Conservation (phyloP, 2,329 filamentous ascomycete species). For the Colletotrichum orbiculare region DNA sequence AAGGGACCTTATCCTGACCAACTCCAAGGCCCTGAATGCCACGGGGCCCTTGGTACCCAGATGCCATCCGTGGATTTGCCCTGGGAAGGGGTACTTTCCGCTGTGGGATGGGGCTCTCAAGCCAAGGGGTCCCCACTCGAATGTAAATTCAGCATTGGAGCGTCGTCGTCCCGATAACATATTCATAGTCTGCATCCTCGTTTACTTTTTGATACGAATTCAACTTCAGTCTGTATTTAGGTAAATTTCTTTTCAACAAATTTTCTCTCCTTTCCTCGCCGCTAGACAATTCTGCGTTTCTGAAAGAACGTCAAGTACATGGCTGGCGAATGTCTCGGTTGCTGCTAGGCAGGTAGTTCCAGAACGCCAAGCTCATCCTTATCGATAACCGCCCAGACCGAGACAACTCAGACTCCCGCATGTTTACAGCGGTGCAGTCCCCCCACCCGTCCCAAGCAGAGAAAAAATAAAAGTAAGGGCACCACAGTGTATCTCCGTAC, state of each 20-base stretch:
- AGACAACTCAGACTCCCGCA: no score
- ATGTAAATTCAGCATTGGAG: conserved; percentile 13
- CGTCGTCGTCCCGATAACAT: conserved; percentile 16
- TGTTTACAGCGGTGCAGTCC: no score
- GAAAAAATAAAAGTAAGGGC: conserved; percentile 16
- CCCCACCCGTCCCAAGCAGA: not conserved
- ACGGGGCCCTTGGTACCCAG: conserved; percentile 1
- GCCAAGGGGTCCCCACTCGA: conserved; percentile 5
- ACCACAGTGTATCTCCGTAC: no score
- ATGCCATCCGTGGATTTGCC: no score
- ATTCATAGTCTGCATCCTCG: conserved; percentile 1
- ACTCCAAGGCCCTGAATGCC: conserved; percentile 14
- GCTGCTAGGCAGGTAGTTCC: not conserved
- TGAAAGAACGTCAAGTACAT: no score
- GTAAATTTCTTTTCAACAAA: no score
- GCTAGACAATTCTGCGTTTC: no score
- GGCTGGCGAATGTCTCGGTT: no score
- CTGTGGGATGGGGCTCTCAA: conserved; percentile 12
- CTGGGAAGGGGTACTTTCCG: not conserved
- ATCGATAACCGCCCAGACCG: no score
- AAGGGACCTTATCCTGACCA: conserved; percentile 30
- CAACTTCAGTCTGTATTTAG: not conserved
- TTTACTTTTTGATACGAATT: not conserved
- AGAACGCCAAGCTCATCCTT: no score
- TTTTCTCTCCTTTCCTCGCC: no score